Evolutionary conservation across 352 stramenopile genomes (phyloP), one percentile per base, ranked within the genome.

Genomic region (Phytopythium vexans): DNA sequence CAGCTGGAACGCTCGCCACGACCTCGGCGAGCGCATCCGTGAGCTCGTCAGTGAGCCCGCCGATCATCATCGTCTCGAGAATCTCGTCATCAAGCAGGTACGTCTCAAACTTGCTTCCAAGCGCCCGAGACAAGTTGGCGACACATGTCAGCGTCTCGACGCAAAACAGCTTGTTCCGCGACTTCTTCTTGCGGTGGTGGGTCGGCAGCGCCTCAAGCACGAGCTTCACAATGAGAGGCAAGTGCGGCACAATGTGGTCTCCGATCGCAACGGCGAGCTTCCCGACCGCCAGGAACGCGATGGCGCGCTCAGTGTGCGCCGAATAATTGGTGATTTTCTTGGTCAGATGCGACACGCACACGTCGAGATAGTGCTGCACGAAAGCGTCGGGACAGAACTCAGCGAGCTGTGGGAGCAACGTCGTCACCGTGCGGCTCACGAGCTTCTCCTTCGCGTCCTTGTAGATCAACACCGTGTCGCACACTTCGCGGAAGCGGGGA

Each of bases 401-500:
- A 0, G 96, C 96, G 15, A 99, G 72, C 38, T 94, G 81, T n/a
- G 96, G 97, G 15, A 99, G 73, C 7, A 99, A 60, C 15, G 82
- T 56, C 52, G 82, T 93, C 37, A 95, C 82, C 0, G 78, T 79
- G 3, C 82, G 78, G 35, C 68, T 94, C 43, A 99, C 79, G 7
- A 91, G 72, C 46, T 83, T 85, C 40, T 91, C 77, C 55, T 97
- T 97, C 12, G 79, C 73, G 46, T 97, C 78, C 35, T 92, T 95
- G 68, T 98, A 98, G 8, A 84, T 72, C 42, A 99, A 59, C 2
- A 99, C 92, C 6, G 90, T 97, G 42, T 93, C 77, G 51, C 96
- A 98, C 15, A 98, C 81, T 80, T 98, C 94, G 51, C 96, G 92
- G 65, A 98, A 99, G 6, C 97, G 83, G 7, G 97, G 96, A 33